Conservation (phyloP, 139 green algal species). For the Tetradesmus lagerheimii region DNA sequence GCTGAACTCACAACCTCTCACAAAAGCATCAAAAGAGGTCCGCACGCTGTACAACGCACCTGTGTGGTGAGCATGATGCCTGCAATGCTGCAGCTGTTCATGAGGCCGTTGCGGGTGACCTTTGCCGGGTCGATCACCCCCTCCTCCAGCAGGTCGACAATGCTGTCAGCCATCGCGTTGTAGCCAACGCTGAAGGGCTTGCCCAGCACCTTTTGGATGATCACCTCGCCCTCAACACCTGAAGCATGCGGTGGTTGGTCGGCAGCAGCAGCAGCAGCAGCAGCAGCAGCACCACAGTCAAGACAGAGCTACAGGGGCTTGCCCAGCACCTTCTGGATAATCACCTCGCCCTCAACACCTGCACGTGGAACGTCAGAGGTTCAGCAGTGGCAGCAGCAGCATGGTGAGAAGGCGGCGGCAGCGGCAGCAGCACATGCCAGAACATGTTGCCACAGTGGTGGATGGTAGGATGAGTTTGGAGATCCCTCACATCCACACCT, state of each 20-base stretch:
- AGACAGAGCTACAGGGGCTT: too few species aligned
- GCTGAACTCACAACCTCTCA: too few species aligned
- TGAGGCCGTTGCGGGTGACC: constrained; percentile 93
- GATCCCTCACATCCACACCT: too few species aligned
- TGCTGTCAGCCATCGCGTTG: constrained; percentile 89
- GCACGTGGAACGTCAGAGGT: too few species aligned
- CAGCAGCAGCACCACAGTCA: too few species aligned
- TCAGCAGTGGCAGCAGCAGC: not conserved
- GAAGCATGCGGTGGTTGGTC: not conserved
- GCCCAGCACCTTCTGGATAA: too few species aligned
- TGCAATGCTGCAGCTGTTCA: constrained; percentile 94
- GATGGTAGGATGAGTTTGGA: too few species aligned
- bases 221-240: constrained; percentile 75
- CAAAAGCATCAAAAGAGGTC: constrained; percentile 63
- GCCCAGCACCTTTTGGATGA: constrained; percentile 91
- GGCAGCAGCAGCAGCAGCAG: not conserved
- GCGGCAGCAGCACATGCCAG: too few species aligned
- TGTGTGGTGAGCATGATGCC: constrained; percentile 99
- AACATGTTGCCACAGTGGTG: too few species aligned
- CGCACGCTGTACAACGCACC: constrained; percentile 70
- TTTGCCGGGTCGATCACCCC: constrained; percentile 98
- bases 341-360: too few species aligned
- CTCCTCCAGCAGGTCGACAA: constrained; percentile 85
- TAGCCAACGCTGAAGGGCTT: constrained; percentile 93
- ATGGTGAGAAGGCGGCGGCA: too few species aligned